These are phyloP conservation scores for Solanum pennellii DNA, from an alignment of 257 asterid species.

Conservation along the genomic window DNA sequence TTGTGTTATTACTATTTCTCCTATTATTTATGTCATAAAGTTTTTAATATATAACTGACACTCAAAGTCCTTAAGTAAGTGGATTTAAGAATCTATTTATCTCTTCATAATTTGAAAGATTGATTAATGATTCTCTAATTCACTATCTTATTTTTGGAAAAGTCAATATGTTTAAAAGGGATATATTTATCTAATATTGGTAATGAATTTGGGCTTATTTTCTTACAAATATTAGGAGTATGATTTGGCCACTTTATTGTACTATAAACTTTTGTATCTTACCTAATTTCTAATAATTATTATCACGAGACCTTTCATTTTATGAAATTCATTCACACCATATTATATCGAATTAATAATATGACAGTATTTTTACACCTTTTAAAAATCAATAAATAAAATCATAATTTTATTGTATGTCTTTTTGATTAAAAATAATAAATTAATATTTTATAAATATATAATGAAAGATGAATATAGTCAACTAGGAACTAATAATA, in stretches of 20 bases:
- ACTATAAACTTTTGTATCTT: background rate
- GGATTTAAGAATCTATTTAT: background rate
- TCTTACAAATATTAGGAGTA: background rate
- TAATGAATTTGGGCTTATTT: background rate
- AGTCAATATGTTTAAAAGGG: background rate
- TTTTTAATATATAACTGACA: background rate
- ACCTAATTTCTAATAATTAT: background rate
- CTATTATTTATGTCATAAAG: background rate
- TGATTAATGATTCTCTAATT: background rate
- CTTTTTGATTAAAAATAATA: too few species aligned
- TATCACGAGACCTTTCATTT: background rate
- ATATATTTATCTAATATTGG: background rate
- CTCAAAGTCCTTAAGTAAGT: background rate
- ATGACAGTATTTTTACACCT: background rate
- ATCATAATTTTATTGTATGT: too few species aligned
- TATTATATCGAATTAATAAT: background rate
- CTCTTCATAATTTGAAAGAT: background rate
- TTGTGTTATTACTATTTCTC: background rate
- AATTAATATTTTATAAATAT: too few species aligned
- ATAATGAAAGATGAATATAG: too few species aligned
- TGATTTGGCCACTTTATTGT: background rate
- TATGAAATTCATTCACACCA: background rate
- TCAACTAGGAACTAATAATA: too few species aligned
- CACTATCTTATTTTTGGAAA: background rate
- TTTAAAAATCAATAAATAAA: background rate